A percentile compares a stretch with the other conserved stretches of the same genome.
Evolutionary conservation across 176 grass and related monocot species (phyloP).

Genomic region (Bonia amplexicaulis): DNA sequence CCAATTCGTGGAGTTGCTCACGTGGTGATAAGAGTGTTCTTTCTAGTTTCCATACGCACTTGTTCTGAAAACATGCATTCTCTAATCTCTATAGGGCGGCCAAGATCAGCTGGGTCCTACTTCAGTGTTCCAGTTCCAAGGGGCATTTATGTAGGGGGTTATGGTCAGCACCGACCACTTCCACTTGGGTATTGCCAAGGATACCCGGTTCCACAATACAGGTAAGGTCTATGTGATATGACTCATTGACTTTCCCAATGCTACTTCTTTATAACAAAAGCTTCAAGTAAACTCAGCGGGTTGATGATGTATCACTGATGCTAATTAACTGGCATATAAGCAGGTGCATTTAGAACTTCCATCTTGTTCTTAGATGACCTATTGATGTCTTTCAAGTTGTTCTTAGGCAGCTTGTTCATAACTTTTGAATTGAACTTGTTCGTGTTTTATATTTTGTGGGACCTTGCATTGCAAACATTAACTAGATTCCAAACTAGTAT

Average conservation of each 20-base stretch:
- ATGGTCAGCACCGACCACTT: constrained; percentile 54
- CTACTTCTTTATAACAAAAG: background rate
- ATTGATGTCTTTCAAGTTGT: background rate
- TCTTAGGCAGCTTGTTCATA: background rate
- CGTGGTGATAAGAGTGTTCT: background rate
- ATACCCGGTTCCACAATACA: constrained; percentile 55
- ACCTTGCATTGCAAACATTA: background rate
- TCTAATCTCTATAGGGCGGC: constrained; percentile 51
- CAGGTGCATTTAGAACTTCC: background rate
- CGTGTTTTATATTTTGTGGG: background rate
- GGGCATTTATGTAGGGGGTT: constrained; percentile 60
- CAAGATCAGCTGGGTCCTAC: constrained; percentile 73
- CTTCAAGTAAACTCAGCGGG: background rate
- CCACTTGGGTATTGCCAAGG: constrained; percentile 80
- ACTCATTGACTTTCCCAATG: background rate
- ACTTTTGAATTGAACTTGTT: background rate
- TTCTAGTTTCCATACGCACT: background rate
- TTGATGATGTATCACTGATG: background rate
- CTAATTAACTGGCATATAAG: background rate
- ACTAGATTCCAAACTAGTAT: background rate
- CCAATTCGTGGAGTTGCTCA: background rate
- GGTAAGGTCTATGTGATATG: constrained; percentile 40
- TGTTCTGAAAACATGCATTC: constrained; percentile 6
- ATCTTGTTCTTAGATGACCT: background rate
- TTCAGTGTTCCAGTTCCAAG: constrained; percentile 57